Evolutionary conservation across 805 yeast species (phyloP).

Genomic region (Candida sanyiensis): DNA sequence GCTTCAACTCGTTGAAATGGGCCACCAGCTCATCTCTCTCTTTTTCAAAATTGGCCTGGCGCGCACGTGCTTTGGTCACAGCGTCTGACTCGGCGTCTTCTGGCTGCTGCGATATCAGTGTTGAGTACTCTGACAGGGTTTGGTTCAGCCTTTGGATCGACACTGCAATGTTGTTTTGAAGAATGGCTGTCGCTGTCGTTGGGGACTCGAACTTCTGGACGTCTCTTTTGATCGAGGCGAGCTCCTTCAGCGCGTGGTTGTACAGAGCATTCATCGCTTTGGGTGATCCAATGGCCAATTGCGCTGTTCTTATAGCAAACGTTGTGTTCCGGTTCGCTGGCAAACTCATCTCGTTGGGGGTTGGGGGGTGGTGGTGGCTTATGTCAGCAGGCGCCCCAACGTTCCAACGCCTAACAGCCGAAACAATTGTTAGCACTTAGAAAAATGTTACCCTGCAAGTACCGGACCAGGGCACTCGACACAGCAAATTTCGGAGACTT

Average conservation of each 20-base stretch:
- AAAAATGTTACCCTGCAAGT: too few species aligned
- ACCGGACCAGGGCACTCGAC: too few species aligned
- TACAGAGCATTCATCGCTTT: conserved; percentile 65
- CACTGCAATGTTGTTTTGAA: conserved; percentile 46
- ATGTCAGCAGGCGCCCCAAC: too few species aligned
- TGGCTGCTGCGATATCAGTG: conserved; percentile 12
- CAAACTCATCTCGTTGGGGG: too few species aligned
- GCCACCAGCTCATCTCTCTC: conserved; percentile 29
- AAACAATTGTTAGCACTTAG: too few species aligned
- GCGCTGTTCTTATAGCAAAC: too few species aligned
- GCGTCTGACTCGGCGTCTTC: conserved; percentile 2
- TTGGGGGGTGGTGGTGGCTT: too few species aligned
- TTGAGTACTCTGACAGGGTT: conserved; percentile 66
- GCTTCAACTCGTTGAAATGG: conserved; percentile 33
- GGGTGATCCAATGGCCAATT: too few species aligned
- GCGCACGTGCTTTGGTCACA: conserved; percentile 44
- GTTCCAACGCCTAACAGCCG: too few species aligned
- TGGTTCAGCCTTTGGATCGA: conserved; percentile 69
- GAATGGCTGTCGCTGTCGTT: conserved; percentile 34
- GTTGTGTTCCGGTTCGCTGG: too few species aligned
- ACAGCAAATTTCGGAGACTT: too few species aligned
- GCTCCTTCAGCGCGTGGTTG: conserved; percentile 86
- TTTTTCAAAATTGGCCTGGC: conserved; percentile 51
- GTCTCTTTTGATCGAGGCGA: conserved; percentile 66
- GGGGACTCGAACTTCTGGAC: conserved; percentile 53